Percentiles rank a stretch among this genome's conserved stretches.
phyloP scores from a whole-genome alignment of 2,329 filamentous ascomycete genomes.

The Clarireedia hainanense region DNA sequence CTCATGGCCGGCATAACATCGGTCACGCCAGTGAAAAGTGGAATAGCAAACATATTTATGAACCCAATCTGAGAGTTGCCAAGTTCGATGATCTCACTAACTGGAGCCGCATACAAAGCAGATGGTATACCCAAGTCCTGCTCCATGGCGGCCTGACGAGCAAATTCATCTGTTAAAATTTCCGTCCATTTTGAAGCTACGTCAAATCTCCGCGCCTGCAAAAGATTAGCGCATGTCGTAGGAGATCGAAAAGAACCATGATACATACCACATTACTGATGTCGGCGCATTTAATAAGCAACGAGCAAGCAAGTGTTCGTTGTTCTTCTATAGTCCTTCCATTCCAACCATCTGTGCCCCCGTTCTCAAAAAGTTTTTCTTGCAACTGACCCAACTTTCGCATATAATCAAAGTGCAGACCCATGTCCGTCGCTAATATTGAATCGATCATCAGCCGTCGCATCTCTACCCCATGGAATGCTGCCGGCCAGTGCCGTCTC shows the following conservation, averaged over 20 bases:
- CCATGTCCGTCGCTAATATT: conserved; percentile 98
- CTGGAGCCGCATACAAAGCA: conserved; percentile 76
- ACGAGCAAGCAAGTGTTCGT: conserved; percentile 73
- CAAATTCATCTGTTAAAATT: conserved; percentile 92
- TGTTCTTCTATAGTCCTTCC: conserved; percentile 68
- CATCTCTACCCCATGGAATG: conserved; percentile 72
- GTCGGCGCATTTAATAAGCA: conserved; percentile 96
- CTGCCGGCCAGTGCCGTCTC: conserved; percentile 80
- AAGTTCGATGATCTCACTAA: conserved; percentile 75
- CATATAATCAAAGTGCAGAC: conserved; percentile 95
- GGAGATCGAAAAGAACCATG: conserved; percentile 9
- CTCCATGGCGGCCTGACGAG: conserved; percentile 89
- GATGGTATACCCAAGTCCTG: conserved; percentile 78
- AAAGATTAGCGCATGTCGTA: conserved; percentile 11
- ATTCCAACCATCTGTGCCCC: conserved; percentile 66
- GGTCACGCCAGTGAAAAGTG: conserved; percentile 80
- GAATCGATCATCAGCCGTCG: conserved; percentile 90
- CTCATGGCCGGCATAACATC: conserved; percentile 78
- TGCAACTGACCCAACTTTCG: conserved; percentile 74
- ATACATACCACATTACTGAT: conserved; percentile 90
- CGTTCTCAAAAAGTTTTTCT: conserved; percentile 62
- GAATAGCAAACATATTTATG: conserved; percentile 92
- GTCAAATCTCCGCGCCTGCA: conserved; percentile 73
- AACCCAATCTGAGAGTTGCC: conserved; percentile 88
- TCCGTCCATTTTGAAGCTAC: conserved; percentile 84